These are phyloP conservation scores for Fermentozyma sake DNA, from an alignment of 1,139 yeast species.

Conservation along the genomic window DNA sequence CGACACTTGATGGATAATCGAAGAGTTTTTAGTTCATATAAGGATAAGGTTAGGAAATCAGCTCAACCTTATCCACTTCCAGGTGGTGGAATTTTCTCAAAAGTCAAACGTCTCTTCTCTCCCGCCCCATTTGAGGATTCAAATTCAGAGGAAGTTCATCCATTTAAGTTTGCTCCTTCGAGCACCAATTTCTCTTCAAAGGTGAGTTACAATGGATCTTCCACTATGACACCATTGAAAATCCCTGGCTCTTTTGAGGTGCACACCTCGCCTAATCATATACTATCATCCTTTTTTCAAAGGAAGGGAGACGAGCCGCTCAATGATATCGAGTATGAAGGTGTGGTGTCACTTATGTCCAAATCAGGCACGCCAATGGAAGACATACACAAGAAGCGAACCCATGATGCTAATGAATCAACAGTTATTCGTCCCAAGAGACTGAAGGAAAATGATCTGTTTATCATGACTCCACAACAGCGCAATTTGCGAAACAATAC, in stretches of 20 bases:
- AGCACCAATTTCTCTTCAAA: constrained; percentile 8
- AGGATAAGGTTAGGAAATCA: constrained; percentile 18
- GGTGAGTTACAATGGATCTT: too few species aligned
- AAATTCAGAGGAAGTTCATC: constrained; percentile 3
- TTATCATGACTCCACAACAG: constrained; percentile 5
- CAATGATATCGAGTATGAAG: constrained; percentile 76
- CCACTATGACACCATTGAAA: too few species aligned
- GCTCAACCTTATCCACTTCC: constrained; percentile 20
- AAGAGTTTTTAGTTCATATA: constrained; percentile 30
- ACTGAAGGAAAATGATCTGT: constrained; percentile 4
- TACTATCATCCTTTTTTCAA: constrained; percentile 67
- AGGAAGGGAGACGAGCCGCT: constrained; percentile 73
- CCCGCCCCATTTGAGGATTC: constrained; percentile 3
- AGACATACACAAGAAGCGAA: background rate
- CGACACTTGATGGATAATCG: constrained; percentile 52
- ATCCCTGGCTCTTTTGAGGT: constrained; percentile 8
- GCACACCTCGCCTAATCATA: constrained; percentile 41
- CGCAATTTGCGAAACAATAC: constrained; percentile 4
- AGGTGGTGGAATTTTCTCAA: constrained; percentile 29
- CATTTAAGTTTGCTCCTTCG: constrained; percentile 12
- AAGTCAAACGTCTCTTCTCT: constrained; percentile 27
- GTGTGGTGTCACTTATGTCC: constrained; percentile 59
- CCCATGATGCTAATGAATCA: background rate
- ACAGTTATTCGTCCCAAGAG: constrained; percentile 2
- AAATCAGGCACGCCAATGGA: constrained; percentile 1